Evolutionary conservation across 2,329 filamentous ascomycete species (phyloP), one percentile per base, ranked within the genome.

Genomic region (Penicillium sp.): DNA sequence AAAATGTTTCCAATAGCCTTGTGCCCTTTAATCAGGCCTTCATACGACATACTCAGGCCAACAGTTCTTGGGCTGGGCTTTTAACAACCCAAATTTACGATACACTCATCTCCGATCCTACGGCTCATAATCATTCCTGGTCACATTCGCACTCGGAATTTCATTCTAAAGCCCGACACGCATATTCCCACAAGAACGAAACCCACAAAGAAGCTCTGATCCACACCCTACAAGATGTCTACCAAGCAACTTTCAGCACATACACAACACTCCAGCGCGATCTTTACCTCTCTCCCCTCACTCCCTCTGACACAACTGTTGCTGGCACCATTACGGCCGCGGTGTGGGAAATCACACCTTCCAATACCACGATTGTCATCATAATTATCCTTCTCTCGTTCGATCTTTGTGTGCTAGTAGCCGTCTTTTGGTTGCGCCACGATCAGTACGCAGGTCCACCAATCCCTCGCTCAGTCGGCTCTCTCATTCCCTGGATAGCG

Each of bases 391-490:
- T 66, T n/a, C 50, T 66, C 1, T 55, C 58, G 21, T 29, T 64
- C 16, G 63, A 66, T 37, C 48, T 58, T 3, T 55, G 53, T n/a
- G 57, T 61, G 8, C 54, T 66, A 2, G 55, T 61, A 37, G 54
- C 45, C 11, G 63, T 66, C 5, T 66, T 66, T 37, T 51, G 47
- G 41, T n/a, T 59, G 26, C 53, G 63, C 43, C 48, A 52, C 48
- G 49, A 50, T n/a, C 41, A 57, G 9, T 63, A 63, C 21, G 54
- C 39, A 8, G 63, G 63, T 4, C 55, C 56, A 3, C 62, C 55
- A 5, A 56, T 59, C n/a, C 63, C 63, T 1, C 62, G 59, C 16
- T 62, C 62, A 0, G 59, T 64, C 19, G 63, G 63, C 3, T 60
- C 62, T 22, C 48, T 66, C 5, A 53, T 66, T 1, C 63, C 63